Evolutionary conservation across 2,329 filamentous ascomycete genomes (phyloP), one percentile per base, ranked within the genome.

Genomic region (Talaromyces marneffei): DNA sequence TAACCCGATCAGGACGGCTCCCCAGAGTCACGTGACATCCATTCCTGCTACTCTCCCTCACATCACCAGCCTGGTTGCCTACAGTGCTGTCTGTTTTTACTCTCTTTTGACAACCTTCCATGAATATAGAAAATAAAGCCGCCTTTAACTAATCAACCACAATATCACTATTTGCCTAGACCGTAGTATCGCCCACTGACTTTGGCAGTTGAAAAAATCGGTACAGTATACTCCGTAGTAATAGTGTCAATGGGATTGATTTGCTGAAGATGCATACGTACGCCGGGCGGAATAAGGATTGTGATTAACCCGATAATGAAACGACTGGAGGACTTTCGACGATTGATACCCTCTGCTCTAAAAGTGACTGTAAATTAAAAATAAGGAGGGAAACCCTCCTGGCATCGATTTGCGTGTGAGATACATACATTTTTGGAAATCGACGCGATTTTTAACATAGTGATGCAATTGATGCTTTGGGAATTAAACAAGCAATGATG

Each of bases 21-120:
- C 31, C 55, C 29, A 27, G 16, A 29, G 57, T 53, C 57, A 52
- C 57, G 57, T 59, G 44, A n/a, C 9, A 14, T 42, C n/a, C 20
- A 39, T 4, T 29, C 29, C 33, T 23, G 14, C 18, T 52, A 16
- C 18, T 18, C 39, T 20, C n/a, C n/a, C 14, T 25, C 23, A 50
- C 46, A 50, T 50, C 25, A 50, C 14, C 44, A 29, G n/a, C n/a
- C n/a, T n/a, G n/a, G n/a, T n/a, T n/a, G n/a, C n/a, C n/a, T n/a
- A n/a, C n/a, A n/a, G n/a, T 37, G 12, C 27, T 14, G 7, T 5
- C 8, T 6, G 8, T 12, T 20, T 42, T 18, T 20, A 20, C 39
- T 42, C 39, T 20, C 39, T 12, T 25, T 20, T 42, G 39, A 18
- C 20, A 8, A 46, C 39, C 16, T 23, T 23, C 25, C 40, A 46